Conservation (phyloP, 2,329 filamentous ascomycete genomes). For the Diplocarpon rosae region DNA sequence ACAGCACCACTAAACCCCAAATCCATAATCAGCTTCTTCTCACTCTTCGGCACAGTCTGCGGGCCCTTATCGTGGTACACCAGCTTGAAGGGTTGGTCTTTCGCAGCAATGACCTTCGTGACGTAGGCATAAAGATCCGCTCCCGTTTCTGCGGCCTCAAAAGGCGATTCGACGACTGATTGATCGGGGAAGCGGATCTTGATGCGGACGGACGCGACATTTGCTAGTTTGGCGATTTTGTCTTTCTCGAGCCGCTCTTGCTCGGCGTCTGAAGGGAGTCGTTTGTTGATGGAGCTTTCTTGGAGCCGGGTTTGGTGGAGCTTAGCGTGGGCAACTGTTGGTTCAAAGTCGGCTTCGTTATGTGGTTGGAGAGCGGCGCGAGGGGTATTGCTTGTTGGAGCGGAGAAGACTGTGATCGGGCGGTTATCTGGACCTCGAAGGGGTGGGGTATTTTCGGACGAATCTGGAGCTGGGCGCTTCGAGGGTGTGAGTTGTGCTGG, state of each 20-base stretch:
- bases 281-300: constrained; percentile 55
- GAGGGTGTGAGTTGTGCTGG: constrained; percentile 5
- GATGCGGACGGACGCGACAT: constrained; percentile 58
- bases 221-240: constrained; percentile 53
- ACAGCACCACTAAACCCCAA: constrained; percentile 61
- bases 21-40: constrained; percentile 53
- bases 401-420: constrained; percentile 63
- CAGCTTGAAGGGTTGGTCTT: constrained; percentile 59
- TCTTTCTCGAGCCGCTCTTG: constrained; percentile 58
- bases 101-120: constrained; percentile 54
- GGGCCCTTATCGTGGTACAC: constrained; percentile 21
- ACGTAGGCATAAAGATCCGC: constrained; percentile 66
- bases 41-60: constrained; percentile 32
- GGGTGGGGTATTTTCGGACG: constrained; percentile 1
- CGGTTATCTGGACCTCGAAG: constrained; percentile 28
- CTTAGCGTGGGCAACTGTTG: constrained; percentile 64
- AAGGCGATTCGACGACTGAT: constrained; percentile 61
- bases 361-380: constrained; percentile 57
- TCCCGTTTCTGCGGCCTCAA: constrained; percentile 58
- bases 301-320: constrained; percentile 60
- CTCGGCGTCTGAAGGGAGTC: constrained; percentile 74
- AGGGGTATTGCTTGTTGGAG: constrained; percentile 64
- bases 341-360: constrained; percentile 66
- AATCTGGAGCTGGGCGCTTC: constrained; percentile 8
- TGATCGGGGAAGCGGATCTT: constrained; percentile 85